Evolutionary conservation across 768 basidiomycete genomes (phyloP).

Genomic region (Epithele typhae): DNA sequence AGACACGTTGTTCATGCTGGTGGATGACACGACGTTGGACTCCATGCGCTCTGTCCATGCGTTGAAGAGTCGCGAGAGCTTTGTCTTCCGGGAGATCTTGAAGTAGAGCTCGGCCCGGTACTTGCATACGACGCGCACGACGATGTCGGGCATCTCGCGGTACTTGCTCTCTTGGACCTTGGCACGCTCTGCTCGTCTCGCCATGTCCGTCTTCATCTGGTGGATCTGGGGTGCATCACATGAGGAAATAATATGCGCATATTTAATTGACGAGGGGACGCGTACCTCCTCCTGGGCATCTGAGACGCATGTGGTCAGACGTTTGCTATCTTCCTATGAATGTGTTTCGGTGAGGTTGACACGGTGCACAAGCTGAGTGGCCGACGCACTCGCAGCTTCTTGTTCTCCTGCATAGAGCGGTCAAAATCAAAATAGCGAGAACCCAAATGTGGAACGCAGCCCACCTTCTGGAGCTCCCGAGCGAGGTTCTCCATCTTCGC

Average conservation of each 20-base stretch:
- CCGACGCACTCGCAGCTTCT: slow-evolving; percentile 68
- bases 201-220: slow-evolving; percentile 80
- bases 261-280: not conserved
- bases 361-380: slow-evolving; percentile 30
- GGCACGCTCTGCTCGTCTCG: slow-evolving; percentile 74
- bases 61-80: slow-evolving; percentile 75
- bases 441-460: not conserved
- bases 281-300: slow-evolving; percentile 81
- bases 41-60: slow-evolving; percentile 93
- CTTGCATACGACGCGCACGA: slow-evolving; percentile 84
- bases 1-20: not conserved
- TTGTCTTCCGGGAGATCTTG: slow-evolving; percentile 89
- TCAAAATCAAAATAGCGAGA: slow-evolving; percentile 12
- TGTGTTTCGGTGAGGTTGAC: slow-evolving; percentile 24
- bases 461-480: slow-evolving; percentile 84
- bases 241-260: not conserved
- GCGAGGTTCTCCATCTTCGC: slow-evolving; percentile 88
- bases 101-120: slow-evolving; percentile 90
- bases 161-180: slow-evolving; percentile 78
- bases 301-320: slow-evolving; percentile 73
- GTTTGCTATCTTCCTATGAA: slow-evolving; percentile 77
- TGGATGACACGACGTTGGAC: slow-evolving; percentile 11
- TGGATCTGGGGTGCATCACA: slow-evolving; percentile 42
- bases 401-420: slow-evolving; percentile 64
- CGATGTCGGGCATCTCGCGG: slow-evolving; percentile 84